Evolutionary conservation across 2,329 filamentous ascomycete genomes (phyloP).

Genomic region (Exophiala sideris): DNA sequence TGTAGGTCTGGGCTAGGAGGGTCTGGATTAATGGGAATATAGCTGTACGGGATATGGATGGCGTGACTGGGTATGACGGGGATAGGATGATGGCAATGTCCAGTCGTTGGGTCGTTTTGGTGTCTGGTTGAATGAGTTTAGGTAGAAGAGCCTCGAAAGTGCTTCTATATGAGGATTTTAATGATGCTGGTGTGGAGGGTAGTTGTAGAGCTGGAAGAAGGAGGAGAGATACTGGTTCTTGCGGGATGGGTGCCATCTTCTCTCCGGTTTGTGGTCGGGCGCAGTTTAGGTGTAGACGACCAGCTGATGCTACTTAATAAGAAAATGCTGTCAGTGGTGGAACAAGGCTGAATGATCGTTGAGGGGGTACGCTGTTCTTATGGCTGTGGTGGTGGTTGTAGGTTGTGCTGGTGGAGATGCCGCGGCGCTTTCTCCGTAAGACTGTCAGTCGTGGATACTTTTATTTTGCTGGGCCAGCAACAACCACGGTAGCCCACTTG

Average conservation of each 20-base stretch:
- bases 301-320: background rate
- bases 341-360: too few species aligned
- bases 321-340: too few species aligned
- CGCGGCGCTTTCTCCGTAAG: too few species aligned
- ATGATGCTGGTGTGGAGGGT: slow-evolving; percentile 8
- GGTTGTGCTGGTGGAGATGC: too few species aligned
- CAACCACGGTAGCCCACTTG: background rate
- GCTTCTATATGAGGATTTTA: slow-evolving; percentile 20
- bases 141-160: slow-evolving; percentile 23
- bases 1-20: slow-evolving; percentile 75
- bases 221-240: slow-evolving; percentile 13
- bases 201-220: slow-evolving; percentile 19
- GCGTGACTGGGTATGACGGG: slow-evolving; percentile 11
- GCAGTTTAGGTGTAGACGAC: background rate
- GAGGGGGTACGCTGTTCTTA: too few species aligned
- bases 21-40: slow-evolving; percentile 48
- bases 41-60: slow-evolving; percentile 15
- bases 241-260: slow-evolving; percentile 9
- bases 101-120: slow-evolving; percentile 9
- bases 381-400: too few species aligned
- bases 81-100: slow-evolving; percentile 21
- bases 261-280: background rate
- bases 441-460: too few species aligned
- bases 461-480: too few species aligned
- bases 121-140: slow-evolving; percentile 14